phyloP scores from a whole-genome alignment of 2,329 filamentous ascomycete genomes.

The Daldinia eschscholtzii region DNA sequence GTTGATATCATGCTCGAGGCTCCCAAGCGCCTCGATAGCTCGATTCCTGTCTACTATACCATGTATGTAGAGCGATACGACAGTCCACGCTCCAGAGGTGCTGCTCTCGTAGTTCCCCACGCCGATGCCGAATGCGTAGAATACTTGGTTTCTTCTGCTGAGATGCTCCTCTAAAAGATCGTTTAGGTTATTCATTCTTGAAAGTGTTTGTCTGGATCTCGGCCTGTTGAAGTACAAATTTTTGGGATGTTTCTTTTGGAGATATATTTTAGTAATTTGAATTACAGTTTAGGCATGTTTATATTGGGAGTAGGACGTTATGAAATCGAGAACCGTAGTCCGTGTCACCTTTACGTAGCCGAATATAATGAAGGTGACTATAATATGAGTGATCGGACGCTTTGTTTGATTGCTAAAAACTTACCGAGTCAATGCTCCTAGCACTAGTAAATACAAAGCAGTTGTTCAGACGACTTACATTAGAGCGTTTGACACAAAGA shows the following conservation, averaged over 20 bases:
- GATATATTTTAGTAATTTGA: not conserved
- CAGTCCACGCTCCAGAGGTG: not conserved
- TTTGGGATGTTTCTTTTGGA: not conserved
- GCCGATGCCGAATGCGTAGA: not conserved
- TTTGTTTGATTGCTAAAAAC: not conserved
- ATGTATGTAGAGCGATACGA: not conserved
- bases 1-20: constrained; percentile 20
- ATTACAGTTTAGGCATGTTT: not conserved
- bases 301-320: not conserved
- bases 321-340: not conserved
- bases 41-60: not conserved
- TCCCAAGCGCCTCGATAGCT: constrained; percentile 8
- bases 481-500: not conserved
- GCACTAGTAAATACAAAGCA: not conserved
- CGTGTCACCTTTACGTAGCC: not conserved
- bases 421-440: not conserved
- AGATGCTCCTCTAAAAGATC: constrained; percentile 9
- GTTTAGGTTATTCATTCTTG: not conserved
- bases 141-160: not conserved
- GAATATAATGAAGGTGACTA: not conserved
- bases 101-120: not conserved
- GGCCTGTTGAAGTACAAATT: not conserved
- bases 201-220: not conserved
- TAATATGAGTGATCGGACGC: not conserved
- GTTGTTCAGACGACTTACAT: not conserved